Conservation (phyloP, 495 filamentous ascomycete species). For the Xylaria palmicola region DNA sequence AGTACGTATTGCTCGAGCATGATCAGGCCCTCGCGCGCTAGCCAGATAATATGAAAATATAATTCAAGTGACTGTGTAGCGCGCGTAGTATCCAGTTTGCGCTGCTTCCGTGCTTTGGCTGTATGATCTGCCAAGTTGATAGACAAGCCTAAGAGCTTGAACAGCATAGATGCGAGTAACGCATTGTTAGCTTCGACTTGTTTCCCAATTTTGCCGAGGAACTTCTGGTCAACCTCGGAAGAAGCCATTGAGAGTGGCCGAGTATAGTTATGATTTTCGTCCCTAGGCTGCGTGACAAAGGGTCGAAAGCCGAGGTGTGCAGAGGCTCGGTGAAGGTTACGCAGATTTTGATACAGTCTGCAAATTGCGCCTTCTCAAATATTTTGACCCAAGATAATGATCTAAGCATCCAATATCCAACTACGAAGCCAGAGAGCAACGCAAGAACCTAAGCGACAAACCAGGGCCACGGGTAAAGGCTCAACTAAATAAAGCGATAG, state of each 20-base stretch:
- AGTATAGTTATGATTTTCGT: not conserved
- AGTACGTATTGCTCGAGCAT: conserved; percentile 85
- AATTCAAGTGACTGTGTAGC: conserved; percentile 66
- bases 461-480: not conserved
- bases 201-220: conserved; percentile 81
- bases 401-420: not conserved
- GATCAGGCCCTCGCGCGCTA: conserved; percentile 84
- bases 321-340: not conserved
- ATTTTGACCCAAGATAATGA: no score
- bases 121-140: conserved; percentile 85
- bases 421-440: not conserved
- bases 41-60: conserved; percentile 93
- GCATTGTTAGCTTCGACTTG: conserved; percentile 68
- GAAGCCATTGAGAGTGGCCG: conserved; percentile 68
- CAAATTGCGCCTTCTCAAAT: not conserved
- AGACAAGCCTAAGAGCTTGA: conserved; percentile 86
- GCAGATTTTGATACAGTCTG: not conserved
- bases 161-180: conserved; percentile 75
- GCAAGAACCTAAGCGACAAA: not conserved
- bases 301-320: not conserved
- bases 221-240: conserved; percentile 96
- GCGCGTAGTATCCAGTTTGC: conserved; percentile 76
- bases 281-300: not conserved
- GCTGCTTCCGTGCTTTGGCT: conserved; percentile 75
- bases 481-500: conserved; percentile 1